Evolutionary conservation across 768 basidiomycete species (phyloP).

Genomic region (Leccinum truebloodii): DNA sequence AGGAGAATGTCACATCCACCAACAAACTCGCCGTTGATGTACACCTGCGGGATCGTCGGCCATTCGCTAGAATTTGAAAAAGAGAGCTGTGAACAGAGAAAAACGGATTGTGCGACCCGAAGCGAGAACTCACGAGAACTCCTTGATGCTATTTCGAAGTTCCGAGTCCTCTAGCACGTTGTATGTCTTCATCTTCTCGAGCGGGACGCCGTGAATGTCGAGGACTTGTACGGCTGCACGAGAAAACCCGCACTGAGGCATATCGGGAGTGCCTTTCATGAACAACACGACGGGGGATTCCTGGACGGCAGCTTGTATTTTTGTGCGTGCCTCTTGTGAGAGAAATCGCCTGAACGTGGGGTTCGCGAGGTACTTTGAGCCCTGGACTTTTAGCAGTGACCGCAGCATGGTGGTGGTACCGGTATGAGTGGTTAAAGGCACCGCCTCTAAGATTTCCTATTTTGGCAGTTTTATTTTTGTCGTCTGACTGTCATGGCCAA

Average conservation of each 20-base stretch:
- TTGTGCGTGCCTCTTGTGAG: conserved; percentile 58
- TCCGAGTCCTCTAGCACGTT: conserved; percentile 88
- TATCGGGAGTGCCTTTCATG: conserved; percentile 93
- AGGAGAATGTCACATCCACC: conserved; percentile 96
- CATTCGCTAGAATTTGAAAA: conserved; percentile 65
- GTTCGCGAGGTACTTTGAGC: conserved; percentile 3
- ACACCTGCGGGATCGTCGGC: conserved; percentile 97
- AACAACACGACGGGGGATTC: conserved; percentile 87
- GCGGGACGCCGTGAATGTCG: conserved; percentile 77
- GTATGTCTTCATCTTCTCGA: conserved; percentile 83
- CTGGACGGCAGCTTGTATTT: conserved; percentile 73
- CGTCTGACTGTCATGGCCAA: conserved; percentile 30
- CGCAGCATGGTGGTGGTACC: neutral
- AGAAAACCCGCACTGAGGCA: conserved; percentile 94
- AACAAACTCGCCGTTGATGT: conserved; percentile 92
- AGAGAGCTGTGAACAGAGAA: neutral
- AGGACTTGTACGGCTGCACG: conserved; percentile 91
- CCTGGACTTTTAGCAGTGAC: neutral
- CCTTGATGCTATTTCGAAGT: conserved; percentile 85
- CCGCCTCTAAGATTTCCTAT: neutral
- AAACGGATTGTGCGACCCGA: neutral
- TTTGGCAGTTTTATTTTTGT: neutral
- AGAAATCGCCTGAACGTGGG: conserved; percentile 46
- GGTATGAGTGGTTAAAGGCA: neutral
- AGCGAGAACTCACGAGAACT: conserved; percentile 83